These are phyloP conservation scores for Shiraia sp. DNA, from an alignment of 2,329 filamentous ascomycete genomes.

Conservation along the genomic window DNA sequence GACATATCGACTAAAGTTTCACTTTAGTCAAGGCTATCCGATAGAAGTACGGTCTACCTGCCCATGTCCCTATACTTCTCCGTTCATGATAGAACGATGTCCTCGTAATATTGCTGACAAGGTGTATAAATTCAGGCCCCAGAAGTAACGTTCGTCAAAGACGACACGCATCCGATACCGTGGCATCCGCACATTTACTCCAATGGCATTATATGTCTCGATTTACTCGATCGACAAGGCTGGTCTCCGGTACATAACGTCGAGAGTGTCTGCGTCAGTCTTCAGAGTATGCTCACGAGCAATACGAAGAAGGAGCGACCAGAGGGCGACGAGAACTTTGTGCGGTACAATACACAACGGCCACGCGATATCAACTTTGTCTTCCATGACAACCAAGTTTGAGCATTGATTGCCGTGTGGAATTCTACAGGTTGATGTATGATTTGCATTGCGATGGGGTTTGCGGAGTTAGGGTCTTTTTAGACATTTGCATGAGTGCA, in stretches of 20 bases:
- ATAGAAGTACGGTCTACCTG: slow-evolving; percentile 61
- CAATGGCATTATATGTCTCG: slow-evolving; percentile 97
- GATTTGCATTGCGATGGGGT: background rate
- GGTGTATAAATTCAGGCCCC: slow-evolving; percentile 66
- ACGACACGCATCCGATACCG: slow-evolving; percentile 68
- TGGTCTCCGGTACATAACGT: slow-evolving; percentile 98
- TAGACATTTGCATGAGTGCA: background rate
- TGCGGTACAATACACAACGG: slow-evolving; percentile 74
- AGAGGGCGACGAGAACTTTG: slow-evolving; percentile 87
- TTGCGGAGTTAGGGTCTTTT: no score
- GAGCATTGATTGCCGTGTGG: slow-evolving; percentile 4
- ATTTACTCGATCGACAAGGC: slow-evolving; percentile 82
- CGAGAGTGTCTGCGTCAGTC: slow-evolving; percentile 93
- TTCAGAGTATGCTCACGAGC: slow-evolving; percentile 97
- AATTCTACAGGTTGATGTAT: background rate
- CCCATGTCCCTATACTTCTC: background rate
- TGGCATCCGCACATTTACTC: slow-evolving; percentile 98
- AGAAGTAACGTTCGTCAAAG: slow-evolving; percentile 84
- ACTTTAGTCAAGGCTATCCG: slow-evolving; percentile 81
- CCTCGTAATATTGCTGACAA: background rate
- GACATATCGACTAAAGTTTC: slow-evolving; percentile 83
- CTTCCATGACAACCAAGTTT: slow-evolving; percentile 81
- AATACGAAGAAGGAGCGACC: slow-evolving; percentile 91
- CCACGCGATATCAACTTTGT: slow-evolving; percentile 90
- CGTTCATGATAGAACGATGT: background rate